A percentile compares a stretch with the other conserved stretches of the same genome.
These are phyloP conservation scores for Miscanthus lutarioriparius DNA, from an alignment of 176 grass and related monocot species.

Conservation along the genomic window DNA sequence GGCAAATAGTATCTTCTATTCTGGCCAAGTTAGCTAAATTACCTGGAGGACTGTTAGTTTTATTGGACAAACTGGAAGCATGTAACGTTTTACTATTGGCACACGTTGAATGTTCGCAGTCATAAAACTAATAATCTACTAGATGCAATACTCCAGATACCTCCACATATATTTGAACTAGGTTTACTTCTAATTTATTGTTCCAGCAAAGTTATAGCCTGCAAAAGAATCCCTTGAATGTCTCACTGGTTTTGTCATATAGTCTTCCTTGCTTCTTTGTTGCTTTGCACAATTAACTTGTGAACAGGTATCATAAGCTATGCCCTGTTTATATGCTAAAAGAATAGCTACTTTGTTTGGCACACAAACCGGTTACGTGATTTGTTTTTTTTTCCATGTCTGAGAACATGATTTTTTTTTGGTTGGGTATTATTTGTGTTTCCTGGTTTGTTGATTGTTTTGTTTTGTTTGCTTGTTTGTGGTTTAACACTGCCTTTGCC, in stretches of 20 bases:
- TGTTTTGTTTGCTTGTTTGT: constrained; percentile 11
- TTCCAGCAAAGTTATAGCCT: too few species aligned
- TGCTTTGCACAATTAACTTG: neutral
- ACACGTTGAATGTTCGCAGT: neutral
- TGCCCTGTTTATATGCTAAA: neutral
- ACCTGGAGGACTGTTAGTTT: too few species aligned
- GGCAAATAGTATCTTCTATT: too few species aligned
- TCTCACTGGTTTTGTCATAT: neutral
- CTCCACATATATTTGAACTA: neutral
- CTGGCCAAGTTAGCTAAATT: too few species aligned
- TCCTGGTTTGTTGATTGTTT: constrained; percentile 7
- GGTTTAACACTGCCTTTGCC: constrained; percentile 67
- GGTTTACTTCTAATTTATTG: neutral
- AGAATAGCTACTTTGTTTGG: neutral
- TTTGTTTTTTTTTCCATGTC: neutral
- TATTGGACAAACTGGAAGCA: too few species aligned
- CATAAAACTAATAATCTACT: neutral
- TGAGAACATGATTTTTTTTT: neutral
- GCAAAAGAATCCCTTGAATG: neutral
- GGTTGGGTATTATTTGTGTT: neutral
- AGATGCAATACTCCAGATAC: neutral
- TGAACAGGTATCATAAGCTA: neutral
- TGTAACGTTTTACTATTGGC: neutral
- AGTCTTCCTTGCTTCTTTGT: neutral
- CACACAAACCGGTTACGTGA: neutral